phyloP scores from a whole-genome alignment of 257 asterid species.

The Lycium barbarum region DNA sequence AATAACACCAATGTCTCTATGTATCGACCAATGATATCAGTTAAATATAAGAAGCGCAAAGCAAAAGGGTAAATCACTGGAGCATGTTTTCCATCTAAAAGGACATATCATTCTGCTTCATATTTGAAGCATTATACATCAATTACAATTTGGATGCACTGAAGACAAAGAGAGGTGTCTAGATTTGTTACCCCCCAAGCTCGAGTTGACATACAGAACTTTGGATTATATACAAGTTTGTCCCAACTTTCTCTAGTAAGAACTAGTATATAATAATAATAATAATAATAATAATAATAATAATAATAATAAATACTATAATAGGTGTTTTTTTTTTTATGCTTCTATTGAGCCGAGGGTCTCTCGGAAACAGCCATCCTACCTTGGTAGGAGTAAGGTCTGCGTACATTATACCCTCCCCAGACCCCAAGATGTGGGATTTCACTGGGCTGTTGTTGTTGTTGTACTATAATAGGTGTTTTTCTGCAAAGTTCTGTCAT shows the following conservation, averaged over 20 bases:
- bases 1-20: slow-evolving; percentile 6
- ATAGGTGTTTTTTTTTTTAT: no score
- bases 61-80: background rate
- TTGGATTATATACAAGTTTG: background rate
- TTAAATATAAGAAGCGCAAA: background rate
- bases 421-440: no score
- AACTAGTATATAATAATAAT: slow-evolving; percentile 12
- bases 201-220: background rate
- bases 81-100: slow-evolving; percentile 26
- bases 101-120: background rate
- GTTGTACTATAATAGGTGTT: background rate
- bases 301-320: no score
- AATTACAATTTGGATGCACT: background rate
- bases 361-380: no score
- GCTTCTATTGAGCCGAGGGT: no score
- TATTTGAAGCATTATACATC: background rate
- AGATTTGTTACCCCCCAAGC: background rate
- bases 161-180: background rate
- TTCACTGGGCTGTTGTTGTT: no score
- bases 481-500: background rate
- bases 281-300: no score
- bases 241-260: background rate
- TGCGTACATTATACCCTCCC: no score
- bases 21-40: slow-evolving; percentile 10
- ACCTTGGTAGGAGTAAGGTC: no score